These are phyloP conservation scores for Solanum lycopersicoides DNA, from an alignment of 257 asterid species.

Conservation along the genomic window DNA sequence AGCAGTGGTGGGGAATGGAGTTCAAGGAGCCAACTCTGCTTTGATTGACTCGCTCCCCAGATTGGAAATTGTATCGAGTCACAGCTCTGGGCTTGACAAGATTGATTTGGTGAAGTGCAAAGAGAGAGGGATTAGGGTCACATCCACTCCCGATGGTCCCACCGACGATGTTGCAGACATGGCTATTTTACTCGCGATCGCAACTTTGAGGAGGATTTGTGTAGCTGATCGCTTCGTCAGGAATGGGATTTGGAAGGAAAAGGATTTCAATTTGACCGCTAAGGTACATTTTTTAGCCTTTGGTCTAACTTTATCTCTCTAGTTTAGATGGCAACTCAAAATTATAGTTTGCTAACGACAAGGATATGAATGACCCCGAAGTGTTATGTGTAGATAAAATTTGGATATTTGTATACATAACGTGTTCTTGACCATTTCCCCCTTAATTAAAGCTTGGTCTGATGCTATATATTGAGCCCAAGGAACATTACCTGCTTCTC, in stretches of 20 bases:
- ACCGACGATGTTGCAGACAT: conserved; percentile 54
- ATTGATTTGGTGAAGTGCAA: conserved; percentile 43
- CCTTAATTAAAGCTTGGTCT: not conserved
- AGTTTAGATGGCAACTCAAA: not conserved
- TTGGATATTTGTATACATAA: not conserved
- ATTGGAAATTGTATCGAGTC: conserved; percentile 42
- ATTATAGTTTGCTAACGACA: not conserved
- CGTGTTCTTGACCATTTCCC: not conserved
- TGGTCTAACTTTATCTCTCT: not conserved
- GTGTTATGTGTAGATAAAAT: not conserved
- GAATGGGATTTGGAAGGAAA: conserved; percentile 37
- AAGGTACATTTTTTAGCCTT: conserved; percentile 25
- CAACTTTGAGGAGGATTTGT: conserved; percentile 49
- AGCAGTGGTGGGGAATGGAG: conserved; percentile 42
- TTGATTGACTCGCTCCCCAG: conserved; percentile 43
- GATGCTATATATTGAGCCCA: not conserved
- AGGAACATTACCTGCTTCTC: not conserved
- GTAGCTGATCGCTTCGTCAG: conserved; percentile 38
- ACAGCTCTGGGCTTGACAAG: conserved; percentile 53
- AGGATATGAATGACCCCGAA: not conserved
- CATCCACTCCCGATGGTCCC: conserved; percentile 44
- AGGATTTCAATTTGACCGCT: conserved; percentile 28
- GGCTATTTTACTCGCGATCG: conserved; percentile 41
- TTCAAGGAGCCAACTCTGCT: conserved; percentile 35
- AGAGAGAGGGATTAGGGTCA: conserved; percentile 46